Evolutionary conservation across 2,329 filamentous ascomycete genomes (phyloP).

Genomic region (Coniochaeta sp.): DNA sequence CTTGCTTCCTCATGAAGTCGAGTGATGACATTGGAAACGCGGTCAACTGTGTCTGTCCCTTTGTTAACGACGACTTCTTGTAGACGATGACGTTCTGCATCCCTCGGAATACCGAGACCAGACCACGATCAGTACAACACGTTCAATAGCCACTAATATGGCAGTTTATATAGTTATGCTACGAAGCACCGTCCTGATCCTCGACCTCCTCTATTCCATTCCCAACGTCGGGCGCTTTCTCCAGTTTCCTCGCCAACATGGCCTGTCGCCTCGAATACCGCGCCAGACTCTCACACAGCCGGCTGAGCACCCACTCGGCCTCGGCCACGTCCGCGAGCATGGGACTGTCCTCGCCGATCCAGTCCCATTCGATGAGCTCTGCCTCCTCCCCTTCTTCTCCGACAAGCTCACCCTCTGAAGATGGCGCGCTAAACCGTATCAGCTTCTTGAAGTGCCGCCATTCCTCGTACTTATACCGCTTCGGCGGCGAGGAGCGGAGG

Average conservation of each 20-base stretch:
- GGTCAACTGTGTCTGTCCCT: no score
- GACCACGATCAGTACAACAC: no score
- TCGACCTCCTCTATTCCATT: background rate
- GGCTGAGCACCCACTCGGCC: constrained; percentile 59
- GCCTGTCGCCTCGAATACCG: constrained; percentile 17
- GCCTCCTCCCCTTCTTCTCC: constrained; percentile 44
- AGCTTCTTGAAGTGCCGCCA: constrained; percentile 60
- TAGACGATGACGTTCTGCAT: no score
- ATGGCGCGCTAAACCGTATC: constrained; percentile 46
- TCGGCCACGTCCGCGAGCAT: constrained; percentile 57
- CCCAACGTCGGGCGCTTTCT: background rate
- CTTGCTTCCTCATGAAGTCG: no score
- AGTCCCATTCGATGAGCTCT: constrained; percentile 61
- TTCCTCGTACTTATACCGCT: constrained; percentile 58
- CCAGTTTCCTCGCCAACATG: background rate
- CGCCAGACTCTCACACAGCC: constrained; percentile 56
- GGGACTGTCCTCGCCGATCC: constrained; percentile 63
- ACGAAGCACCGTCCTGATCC: background rate
- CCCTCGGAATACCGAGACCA: no score
- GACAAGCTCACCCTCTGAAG: constrained; percentile 16
- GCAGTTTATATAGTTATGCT: background rate
- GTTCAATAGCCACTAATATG: no score
- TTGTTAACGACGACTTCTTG: no score
- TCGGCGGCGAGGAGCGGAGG: constrained; percentile 34
- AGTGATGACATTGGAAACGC: no score